Evolutionary conservation across 108 stramenopile genomes (phyloP).

Genomic region (Cylindrotheca fusiformis): DNA sequence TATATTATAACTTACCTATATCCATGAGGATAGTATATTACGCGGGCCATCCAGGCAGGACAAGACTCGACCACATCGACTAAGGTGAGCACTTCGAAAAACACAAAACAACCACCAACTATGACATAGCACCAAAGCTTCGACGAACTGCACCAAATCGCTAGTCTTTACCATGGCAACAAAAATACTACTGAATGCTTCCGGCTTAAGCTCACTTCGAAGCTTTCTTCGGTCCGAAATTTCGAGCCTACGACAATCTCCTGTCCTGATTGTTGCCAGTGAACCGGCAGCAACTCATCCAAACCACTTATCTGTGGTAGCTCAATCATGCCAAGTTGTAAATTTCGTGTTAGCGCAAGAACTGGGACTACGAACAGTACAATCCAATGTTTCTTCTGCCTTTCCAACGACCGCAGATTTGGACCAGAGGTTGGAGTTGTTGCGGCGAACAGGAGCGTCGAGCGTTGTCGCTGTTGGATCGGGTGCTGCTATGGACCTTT

Average conservation of each 20-base stretch:
- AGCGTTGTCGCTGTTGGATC: constrained; percentile 61
- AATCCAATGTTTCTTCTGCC: constrained; percentile 19
- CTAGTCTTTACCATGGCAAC: constrained; percentile 10
- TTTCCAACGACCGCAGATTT: constrained; percentile 24
- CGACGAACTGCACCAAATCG: no score
- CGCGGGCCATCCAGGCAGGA: no score
- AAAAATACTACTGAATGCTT: constrained; percentile 9
- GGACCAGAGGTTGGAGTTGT: constrained; percentile 28
- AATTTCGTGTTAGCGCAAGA: constrained; percentile 30
- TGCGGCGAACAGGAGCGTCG: constrained; percentile 35
- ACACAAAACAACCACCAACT: no score
- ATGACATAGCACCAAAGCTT: no score
- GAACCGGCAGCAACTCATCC: not conserved
- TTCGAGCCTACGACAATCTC: constrained; percentile 16
- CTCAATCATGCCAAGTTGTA: constrained; percentile 23
- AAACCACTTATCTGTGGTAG: constrained; percentile 7
- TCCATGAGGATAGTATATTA: no score
- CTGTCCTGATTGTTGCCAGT: constrained; percentile 21
- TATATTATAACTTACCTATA: no score
- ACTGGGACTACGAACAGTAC: constrained; percentile 29
- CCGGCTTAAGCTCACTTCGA: constrained; percentile 8
- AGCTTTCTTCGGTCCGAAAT: constrained; percentile 12
- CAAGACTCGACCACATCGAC: no score
- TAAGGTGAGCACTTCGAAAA: no score
- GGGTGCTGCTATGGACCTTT: constrained; percentile 75